Base-by-base conservation (phyloP, 345 rosid species). In the Salix suchowensis region DNA sequence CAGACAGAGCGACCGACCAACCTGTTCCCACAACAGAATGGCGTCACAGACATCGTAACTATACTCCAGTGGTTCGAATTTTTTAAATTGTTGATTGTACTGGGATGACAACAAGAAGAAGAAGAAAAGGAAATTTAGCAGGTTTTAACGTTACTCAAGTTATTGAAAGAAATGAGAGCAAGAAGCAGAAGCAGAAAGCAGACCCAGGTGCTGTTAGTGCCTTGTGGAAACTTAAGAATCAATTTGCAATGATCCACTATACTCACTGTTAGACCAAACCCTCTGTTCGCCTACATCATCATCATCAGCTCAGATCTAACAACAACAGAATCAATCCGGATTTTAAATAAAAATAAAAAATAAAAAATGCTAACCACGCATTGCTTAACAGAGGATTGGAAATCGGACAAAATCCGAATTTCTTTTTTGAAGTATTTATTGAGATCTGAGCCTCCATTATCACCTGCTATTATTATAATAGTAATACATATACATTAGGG, bases 171-270 rank as follows among this genome's bases (percentile, higher is more conserved):
- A 36, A 28, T 73, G 69, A 65, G 26, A 70, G 54, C 69, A 68
- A 62, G 65, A 79, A 72, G 26, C 36, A 74, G 74, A 77, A 68
- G 32, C 32, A 30, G 32, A 30, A 96, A 26, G 28, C 28, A 24
- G 26, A 24, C 98, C 99, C 98, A 93, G 70, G 97, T 89, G 85
- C 99, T 96, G 84, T 96, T 93, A 64, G 97, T 96, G 87, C 97
- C 97, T 76, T 84, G 68, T 40, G 99, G 99, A 78, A 96, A 96
- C 88, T 90, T 91, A 48, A 96, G 96, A 74, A 83, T 82, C 82
- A 96, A 78, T 65, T 89, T 89, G 84, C 99, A 96, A 60, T 91
- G 96, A 78, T 93, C 96, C 24, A 85, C 79, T 30, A 89, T 83
- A 62, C 87, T 84, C 9, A 96, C 92, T 34, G 94, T 79, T 69